phyloP scores from a whole-genome alignment of 768 basidiomycete species.

The Boletus sensibilis region DNA sequence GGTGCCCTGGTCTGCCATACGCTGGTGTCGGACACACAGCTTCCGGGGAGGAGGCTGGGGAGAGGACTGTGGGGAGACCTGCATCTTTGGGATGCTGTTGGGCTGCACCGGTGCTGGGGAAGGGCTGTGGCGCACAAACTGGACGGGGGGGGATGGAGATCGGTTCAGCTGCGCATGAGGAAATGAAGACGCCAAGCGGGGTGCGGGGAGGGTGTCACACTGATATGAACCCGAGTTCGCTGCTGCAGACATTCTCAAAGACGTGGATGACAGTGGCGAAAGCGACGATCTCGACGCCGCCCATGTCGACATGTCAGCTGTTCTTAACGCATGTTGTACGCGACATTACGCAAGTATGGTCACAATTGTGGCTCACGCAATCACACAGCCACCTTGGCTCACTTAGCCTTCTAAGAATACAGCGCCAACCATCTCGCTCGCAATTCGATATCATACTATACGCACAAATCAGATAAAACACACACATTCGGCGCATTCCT shows the following conservation, averaged over 20 bases:
- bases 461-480: slow-evolving; percentile 34
- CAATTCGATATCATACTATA: slow-evolving; percentile 38
- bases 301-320: neutral
- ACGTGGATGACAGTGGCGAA: no score
- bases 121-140: slow-evolving; percentile 12
- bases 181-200: slow-evolving; percentile 44
- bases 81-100: neutral
- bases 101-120: neutral
- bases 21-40: slow-evolving; percentile 89
- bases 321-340: slow-evolving; percentile 27
- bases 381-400: slow-evolving; percentile 20
- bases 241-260: slow-evolving; percentile 19
- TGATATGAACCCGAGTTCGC: slow-evolving; percentile 38
- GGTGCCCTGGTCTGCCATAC: slow-evolving; percentile 95
- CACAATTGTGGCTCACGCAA: slow-evolving; percentile 9
- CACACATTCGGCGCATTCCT: slow-evolving; percentile 20
- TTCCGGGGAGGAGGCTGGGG: slow-evolving; percentile 50
- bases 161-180: neutral
- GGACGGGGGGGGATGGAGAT: slow-evolving; percentile 12
- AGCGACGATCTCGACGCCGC: neutral
- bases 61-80: slow-evolving; percentile 7
- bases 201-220: slow-evolving; percentile 72
- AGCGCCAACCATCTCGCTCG: slow-evolving; percentile 30
- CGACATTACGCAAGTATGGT: slow-evolving; percentile 33
- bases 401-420: slow-evolving; percentile 27